phyloP scores from a whole-genome alignment of 2,329 filamentous ascomycete genomes.

The Penicillium sp. region DNA sequence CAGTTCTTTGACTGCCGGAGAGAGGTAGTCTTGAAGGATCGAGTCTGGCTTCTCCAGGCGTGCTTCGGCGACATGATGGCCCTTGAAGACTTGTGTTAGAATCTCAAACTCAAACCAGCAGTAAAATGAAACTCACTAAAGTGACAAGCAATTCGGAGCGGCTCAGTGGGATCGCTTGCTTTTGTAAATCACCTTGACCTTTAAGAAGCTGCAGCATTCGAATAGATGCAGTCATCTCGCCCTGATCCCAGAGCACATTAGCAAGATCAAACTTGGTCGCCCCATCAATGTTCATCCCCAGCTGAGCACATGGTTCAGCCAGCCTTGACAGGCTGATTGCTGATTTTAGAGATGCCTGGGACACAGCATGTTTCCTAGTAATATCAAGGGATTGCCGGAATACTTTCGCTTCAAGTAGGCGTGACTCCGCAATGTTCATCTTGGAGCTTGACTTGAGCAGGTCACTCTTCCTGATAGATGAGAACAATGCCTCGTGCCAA shows the following conservation, averaged over 20 bases:
- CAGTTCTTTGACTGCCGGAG: slow-evolving; percentile 79
- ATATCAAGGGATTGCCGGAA: slow-evolving; percentile 73
- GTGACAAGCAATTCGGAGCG: slow-evolving; percentile 80
- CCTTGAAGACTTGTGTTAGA: slow-evolving; percentile 45
- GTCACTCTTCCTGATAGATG: slow-evolving; percentile 71
- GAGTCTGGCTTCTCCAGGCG: slow-evolving; percentile 86
- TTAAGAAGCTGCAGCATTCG: slow-evolving; percentile 79
- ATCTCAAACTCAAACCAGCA: neutral
- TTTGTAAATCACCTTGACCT: slow-evolving; percentile 59
- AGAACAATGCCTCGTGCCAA: slow-evolving; percentile 79
- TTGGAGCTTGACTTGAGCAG: slow-evolving; percentile 62
- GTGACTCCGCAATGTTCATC: slow-evolving; percentile 63
- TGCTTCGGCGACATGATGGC: slow-evolving; percentile 84
- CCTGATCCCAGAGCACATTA: slow-evolving; percentile 90
- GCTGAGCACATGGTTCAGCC: slow-evolving; percentile 64
- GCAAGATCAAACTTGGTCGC: slow-evolving; percentile 80
- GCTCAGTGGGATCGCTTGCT: slow-evolving; percentile 71
- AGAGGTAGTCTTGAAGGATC: slow-evolving; percentile 83
- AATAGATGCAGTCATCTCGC: slow-evolving; percentile 85
- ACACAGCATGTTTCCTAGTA: slow-evolving; percentile 74
- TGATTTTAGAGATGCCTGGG: slow-evolving; percentile 83
- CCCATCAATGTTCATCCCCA: slow-evolving; percentile 76
- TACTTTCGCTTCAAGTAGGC: slow-evolving; percentile 72
- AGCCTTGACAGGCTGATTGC: slow-evolving; percentile 81
- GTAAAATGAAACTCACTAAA: slow-evolving; percentile 52